Evolutionary conservation across 2,329 filamentous ascomycete genomes (phyloP).

Genomic region (Cercospora zeina): DNA sequence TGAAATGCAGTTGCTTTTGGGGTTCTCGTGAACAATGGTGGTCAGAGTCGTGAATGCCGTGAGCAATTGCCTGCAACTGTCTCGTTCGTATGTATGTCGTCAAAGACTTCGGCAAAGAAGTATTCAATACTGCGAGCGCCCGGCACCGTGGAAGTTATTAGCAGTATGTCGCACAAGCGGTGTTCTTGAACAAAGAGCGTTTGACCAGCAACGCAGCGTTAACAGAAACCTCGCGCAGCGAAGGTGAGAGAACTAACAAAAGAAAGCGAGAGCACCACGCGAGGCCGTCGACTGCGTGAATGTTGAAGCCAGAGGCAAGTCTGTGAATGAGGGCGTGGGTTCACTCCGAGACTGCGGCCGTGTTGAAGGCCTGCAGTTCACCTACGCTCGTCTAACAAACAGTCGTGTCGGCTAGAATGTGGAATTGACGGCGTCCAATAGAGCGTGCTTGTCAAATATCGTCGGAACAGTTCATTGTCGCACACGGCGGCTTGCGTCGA

Average conservation of each 20-base stretch:
- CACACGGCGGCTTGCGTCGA: slow-evolving; percentile 18
- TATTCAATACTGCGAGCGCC: slow-evolving; percentile 12
- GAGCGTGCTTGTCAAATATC: not conserved
- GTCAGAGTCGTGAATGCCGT: slow-evolving; percentile 26
- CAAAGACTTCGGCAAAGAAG: slow-evolving; percentile 14
- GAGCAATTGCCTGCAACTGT: slow-evolving; percentile 26
- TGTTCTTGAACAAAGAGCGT: slow-evolving; percentile 14
- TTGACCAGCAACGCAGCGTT: slow-evolving; percentile 23
- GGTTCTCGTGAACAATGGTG: not conserved
- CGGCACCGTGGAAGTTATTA: slow-evolving; percentile 15
- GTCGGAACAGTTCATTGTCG: not conserved
- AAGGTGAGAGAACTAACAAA: slow-evolving; percentile 20
- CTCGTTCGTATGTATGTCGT: slow-evolving; percentile 18
- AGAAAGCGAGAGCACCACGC: not conserved
- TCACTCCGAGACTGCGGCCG: slow-evolving; percentile 11
- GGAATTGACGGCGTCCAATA: slow-evolving; percentile 12
- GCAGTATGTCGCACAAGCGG: slow-evolving; percentile 11
- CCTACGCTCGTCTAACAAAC: not conserved
- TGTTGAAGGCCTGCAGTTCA: not conserved
- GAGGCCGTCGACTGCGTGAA: not conserved
- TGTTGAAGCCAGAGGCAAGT: not conserved
- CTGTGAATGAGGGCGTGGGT: not conserved
- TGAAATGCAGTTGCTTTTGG: not conserved
- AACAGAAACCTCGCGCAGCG: slow-evolving; percentile 18
- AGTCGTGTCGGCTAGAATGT: slow-evolving; percentile 9